Conservation (phyloP, 192 early-diverging fungal genomes). For the Backusella liffmaniae region DNA sequence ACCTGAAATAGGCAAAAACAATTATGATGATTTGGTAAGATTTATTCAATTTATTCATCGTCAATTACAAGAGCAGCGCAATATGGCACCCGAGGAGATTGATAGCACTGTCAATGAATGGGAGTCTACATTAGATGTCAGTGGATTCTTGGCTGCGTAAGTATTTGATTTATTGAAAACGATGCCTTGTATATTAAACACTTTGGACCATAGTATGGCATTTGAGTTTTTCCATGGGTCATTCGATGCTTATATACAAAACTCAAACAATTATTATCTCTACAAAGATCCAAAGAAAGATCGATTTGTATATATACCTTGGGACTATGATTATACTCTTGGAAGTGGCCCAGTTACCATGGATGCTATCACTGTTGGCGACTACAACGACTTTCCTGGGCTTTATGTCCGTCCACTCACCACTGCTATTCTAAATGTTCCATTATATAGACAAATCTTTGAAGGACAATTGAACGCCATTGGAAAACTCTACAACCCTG, state of each 20-base stretch:
- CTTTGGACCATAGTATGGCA: constrained; percentile 26
- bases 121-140: constrained; percentile 27
- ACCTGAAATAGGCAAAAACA: not conserved
- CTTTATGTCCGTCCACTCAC: constrained; percentile 19
- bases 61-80: constrained; percentile 11
- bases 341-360: constrained; percentile 29
- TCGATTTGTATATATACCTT: constrained; percentile 17
- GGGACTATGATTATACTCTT: constrained; percentile 28
- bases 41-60: constrained; percentile 32
- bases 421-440: constrained; percentile 19
- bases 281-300: constrained; percentile 23
- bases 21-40: not conserved
- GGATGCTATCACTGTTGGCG: constrained; percentile 15
- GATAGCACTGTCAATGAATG: not conserved
- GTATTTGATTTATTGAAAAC: not conserved
- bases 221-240: constrained; percentile 29
- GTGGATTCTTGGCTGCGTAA: constrained; percentile 30
- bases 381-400: constrained; percentile 19
- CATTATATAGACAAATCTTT: constrained; percentile 6
- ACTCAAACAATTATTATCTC: constrained; percentile 30
- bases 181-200: not conserved
- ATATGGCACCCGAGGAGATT: not conserved
- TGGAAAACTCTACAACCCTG: constrained; percentile 8
- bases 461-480: constrained; percentile 14
- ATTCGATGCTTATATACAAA: constrained; percentile 28